phyloP scores from a whole-genome alignment of 1,139 yeast genomes.

The Suhomyces anneliseae region DNA sequence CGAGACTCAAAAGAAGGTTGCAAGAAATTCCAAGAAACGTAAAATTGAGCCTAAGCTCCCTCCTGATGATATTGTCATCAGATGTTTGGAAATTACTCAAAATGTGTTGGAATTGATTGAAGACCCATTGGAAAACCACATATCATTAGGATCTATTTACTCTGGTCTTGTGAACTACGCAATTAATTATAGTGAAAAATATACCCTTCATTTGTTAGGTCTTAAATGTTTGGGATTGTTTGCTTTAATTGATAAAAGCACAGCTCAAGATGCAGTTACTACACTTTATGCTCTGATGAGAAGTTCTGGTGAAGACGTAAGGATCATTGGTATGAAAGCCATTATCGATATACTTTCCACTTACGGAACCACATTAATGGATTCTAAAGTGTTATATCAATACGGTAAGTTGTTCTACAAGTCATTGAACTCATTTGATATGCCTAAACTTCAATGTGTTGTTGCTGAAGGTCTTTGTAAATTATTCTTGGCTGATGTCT shows the following conservation, averaged over 20 bases:
- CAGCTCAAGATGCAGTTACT: slow-evolving; percentile 18
- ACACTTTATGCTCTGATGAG: slow-evolving; percentile 17
- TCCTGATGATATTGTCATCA: slow-evolving; percentile 53
- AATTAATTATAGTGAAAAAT: slow-evolving; percentile 58
- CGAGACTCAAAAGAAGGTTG: slow-evolving; percentile 20
- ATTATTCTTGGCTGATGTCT: slow-evolving; percentile 73
- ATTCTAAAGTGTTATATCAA: slow-evolving; percentile 37
- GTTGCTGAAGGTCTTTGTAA: slow-evolving; percentile 90
- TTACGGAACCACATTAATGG: slow-evolving; percentile 71
- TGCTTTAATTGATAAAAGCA: slow-evolving; percentile 60
- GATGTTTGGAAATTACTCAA: slow-evolving; percentile 70
- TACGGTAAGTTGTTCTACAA: slow-evolving; percentile 63
- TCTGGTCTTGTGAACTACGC: slow-evolving; percentile 85
- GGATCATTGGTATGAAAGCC: slow-evolving; percentile 63
- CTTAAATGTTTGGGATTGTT: slow-evolving; percentile 77
- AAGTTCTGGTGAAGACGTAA: slow-evolving; percentile 51
- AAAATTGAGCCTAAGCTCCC: slow-evolving; percentile 41
- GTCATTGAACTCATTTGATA: slow-evolving; percentile 56
- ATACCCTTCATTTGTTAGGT: slow-evolving; percentile 63
- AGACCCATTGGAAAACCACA: slow-evolving; percentile 63
- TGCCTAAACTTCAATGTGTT: slow-evolving; percentile 69
- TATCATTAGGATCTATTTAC: slow-evolving; percentile 69
- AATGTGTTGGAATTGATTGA: slow-evolving; percentile 69
- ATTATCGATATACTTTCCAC: slow-evolving; percentile 77
- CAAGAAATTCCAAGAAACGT: slow-evolving; percentile 26